Evolutionary conservation across 2,329 filamentous ascomycete species (phyloP).

Genomic region (Colletotrichum sp.): DNA sequence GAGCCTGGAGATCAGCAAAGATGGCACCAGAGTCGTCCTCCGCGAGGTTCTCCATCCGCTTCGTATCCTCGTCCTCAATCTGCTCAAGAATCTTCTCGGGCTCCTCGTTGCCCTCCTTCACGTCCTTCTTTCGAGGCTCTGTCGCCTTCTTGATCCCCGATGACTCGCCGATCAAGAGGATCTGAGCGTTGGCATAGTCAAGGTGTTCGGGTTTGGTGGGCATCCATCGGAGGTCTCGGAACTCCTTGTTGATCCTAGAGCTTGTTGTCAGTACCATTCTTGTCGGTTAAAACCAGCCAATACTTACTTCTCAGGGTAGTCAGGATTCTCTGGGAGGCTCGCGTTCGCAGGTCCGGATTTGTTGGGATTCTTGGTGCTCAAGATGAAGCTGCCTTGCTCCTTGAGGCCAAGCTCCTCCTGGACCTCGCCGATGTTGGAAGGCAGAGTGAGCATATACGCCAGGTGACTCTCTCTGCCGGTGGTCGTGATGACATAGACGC

Average conservation of each 20-base stretch:
- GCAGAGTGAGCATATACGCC: constrained; percentile 80
- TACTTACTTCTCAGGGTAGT: constrained; percentile 72
- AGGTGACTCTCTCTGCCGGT: constrained; percentile 77
- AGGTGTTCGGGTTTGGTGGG: constrained; percentile 76
- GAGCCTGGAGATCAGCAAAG: constrained; percentile 50
- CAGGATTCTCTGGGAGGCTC: constrained; percentile 66
- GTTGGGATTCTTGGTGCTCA: constrained; percentile 82
- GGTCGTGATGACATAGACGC: constrained; percentile 81
- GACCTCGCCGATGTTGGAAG: constrained; percentile 70
- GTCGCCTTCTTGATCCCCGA: constrained; percentile 61
- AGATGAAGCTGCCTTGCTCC: constrained; percentile 75
- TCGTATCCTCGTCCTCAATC: constrained; percentile 76
- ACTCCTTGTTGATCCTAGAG: constrained; percentile 70
- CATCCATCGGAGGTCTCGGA: constrained; percentile 75
- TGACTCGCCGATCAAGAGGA: constrained; percentile 78
- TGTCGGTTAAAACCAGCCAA: not conserved
- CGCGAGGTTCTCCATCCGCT: constrained; percentile 62
- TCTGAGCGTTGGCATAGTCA: constrained; percentile 75
- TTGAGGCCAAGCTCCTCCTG: constrained; percentile 78
- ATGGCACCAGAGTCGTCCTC: constrained; percentile 50
- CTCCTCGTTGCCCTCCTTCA: constrained; percentile 64
- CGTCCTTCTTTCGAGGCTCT: constrained; percentile 58
- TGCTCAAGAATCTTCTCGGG: constrained; percentile 76
- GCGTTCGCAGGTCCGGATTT: constrained; percentile 68
- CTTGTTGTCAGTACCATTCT: not conserved